Conservation (phyloP, 768 basidiomycete genomes). For the Termitomyces sp. region DNA sequence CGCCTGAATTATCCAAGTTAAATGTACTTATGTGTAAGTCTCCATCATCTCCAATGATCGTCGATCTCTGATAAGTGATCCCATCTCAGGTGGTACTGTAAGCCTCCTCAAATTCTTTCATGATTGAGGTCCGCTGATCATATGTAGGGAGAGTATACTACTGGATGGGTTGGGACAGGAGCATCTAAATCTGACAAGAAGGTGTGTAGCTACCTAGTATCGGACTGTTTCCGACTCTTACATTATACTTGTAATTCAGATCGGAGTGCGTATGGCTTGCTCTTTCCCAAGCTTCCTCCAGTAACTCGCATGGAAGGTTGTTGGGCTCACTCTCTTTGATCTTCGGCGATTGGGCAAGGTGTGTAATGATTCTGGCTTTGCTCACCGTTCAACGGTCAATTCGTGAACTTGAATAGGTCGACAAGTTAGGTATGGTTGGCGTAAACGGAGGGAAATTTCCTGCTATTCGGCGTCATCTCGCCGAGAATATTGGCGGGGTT, state of each 20-base stretch:
- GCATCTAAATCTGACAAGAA: constrained; percentile 95
- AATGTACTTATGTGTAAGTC: constrained; percentile 76
- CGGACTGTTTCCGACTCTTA: background rate
- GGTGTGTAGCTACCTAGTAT: constrained; percentile 30
- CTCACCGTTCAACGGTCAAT: background rate
- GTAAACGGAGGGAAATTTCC: constrained; percentile 88
- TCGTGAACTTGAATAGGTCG: constrained; percentile 37
- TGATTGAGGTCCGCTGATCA: background rate
- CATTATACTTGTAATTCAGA: constrained; percentile 33
- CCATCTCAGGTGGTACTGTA: constrained; percentile 31
- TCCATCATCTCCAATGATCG: background rate
- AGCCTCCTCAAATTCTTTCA: constrained; percentile 6
- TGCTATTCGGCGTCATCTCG: constrained; percentile 73
- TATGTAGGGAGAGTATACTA: constrained; percentile 80
- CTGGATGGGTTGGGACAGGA: constrained; percentile 90
- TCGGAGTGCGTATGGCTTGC: constrained; percentile 47
- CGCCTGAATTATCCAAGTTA: constrained; percentile 40
- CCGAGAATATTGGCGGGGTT: constrained; percentile 73
- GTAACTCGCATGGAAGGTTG: constrained; percentile 48
- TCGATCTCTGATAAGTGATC: constrained; percentile 4
- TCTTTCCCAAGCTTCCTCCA: background rate
- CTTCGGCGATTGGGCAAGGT: constrained; percentile 81
- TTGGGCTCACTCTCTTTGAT: constrained; percentile 87
- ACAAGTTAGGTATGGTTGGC: constrained; percentile 80
- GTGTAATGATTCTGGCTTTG: background rate